phyloP scores from a whole-genome alignment of 169 alveolate genomes.

The Cryptosporidium baileyi region DNA sequence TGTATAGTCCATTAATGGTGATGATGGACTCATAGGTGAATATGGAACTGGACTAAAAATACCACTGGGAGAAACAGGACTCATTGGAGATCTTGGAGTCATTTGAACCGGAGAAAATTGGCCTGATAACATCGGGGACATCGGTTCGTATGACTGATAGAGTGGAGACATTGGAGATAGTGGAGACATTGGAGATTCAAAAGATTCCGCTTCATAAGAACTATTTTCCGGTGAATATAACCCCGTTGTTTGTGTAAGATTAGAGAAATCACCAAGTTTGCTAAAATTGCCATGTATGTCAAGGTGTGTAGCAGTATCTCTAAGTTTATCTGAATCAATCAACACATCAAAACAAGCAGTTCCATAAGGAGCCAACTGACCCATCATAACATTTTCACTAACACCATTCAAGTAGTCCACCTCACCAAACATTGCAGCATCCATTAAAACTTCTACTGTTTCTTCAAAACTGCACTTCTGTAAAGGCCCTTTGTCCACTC shows the following conservation, averaged over 20 bases:
- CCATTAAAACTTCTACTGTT: constrained; percentile 98
- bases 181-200: constrained; percentile 74
- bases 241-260: constrained; percentile 79
- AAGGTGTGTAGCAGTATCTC: constrained; percentile 85
- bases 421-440: constrained; percentile 98
- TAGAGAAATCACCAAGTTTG: constrained; percentile 80
- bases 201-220: constrained; percentile 27
- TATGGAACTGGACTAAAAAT: constrained; percentile 86
- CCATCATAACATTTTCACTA: constrained; percentile 95
- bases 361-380: constrained; percentile 92
- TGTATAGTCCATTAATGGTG: constrained; percentile 73
- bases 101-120: constrained; percentile 69
- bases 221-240: background rate
- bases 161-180: constrained; percentile 75
- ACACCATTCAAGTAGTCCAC: constrained; percentile 89
- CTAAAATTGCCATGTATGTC: constrained; percentile 82
- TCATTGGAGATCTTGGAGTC: constrained; percentile 71
- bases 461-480: constrained; percentile 98
- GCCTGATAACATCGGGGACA: constrained; percentile 70
- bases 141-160: constrained; percentile 55
- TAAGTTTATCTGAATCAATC: constrained; percentile 88
- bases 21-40: constrained; percentile 86
- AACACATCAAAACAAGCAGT: constrained; percentile 91
- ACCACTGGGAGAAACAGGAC: constrained; percentile 83
- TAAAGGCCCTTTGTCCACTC: constrained; percentile 97